Evolutionary conservation across 2,329 filamentous ascomycete species (phyloP).

Genomic region (Byssochlamys sp.): DNA sequence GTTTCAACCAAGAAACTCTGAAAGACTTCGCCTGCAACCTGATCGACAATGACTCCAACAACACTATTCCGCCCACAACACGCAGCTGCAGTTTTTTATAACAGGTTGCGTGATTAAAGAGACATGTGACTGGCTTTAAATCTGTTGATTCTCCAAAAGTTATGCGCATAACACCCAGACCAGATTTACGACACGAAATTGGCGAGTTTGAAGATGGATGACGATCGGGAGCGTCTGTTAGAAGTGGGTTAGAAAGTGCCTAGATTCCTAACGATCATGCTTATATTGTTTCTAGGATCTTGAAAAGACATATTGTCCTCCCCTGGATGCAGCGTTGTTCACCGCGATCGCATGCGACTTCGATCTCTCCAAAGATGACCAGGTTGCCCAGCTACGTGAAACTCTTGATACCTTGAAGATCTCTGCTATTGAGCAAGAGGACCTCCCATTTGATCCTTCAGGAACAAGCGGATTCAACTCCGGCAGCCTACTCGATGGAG

Average conservation of each 20-base stretch:
- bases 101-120: neutral
- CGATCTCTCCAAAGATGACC: constrained; percentile 47
- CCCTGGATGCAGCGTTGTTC: constrained; percentile 68
- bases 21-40: neutral
- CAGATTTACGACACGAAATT: constrained; percentile 1
- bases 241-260: constrained; percentile 2
- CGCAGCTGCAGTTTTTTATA: neutral
- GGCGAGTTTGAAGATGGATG: constrained; percentile 8
- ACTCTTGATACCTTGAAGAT: constrained; percentile 58
- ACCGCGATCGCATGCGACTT: constrained; percentile 67
- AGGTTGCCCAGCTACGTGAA: constrained; percentile 47
- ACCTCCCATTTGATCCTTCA: constrained; percentile 62
- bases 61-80: neutral
- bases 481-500: constrained; percentile 12
- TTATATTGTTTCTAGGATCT: constrained; percentile 20
- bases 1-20: neutral
- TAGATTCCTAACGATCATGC: neutral
- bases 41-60: neutral
- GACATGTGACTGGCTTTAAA: neutral
- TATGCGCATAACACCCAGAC: constrained; percentile 1
- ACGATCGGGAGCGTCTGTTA: constrained; percentile 2
- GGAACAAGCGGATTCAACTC: constrained; percentile 49
- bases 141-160: neutral
- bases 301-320: constrained; percentile 62
- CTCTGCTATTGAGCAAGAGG: constrained; percentile 60